Evolutionary conservation across 2,329 filamentous ascomycete species (phyloP).

Genomic region (Fusarium pseudonygamai): DNA sequence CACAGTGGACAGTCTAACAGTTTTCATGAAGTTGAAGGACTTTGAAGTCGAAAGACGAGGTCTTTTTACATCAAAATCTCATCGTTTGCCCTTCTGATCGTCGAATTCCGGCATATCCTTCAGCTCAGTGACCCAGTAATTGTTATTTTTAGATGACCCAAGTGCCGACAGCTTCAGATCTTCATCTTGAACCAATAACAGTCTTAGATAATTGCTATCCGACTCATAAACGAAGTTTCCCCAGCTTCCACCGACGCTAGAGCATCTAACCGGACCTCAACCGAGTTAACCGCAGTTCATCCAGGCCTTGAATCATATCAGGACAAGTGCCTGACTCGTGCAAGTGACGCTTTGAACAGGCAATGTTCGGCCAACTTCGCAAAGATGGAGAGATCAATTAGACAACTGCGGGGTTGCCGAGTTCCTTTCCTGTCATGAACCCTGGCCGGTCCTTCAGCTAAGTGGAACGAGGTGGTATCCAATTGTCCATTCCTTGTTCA

Average conservation of each 20-base stretch:
- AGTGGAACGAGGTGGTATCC: conserved; percentile 4
- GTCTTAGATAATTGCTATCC: background rate
- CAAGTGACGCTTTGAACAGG: background rate
- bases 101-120: too few relatives aligned
- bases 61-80: fast-evolving
- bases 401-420: background rate
- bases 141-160: fast-evolving
- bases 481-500: background rate
- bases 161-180: background rate
- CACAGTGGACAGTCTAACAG: background rate
- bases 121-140: fast-evolving
- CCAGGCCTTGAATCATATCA: background rate
- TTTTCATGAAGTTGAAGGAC: background rate
- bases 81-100: fast-evolving
- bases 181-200: background rate
- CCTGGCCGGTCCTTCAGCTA: background rate
- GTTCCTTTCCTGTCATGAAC: background rate
- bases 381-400: background rate
- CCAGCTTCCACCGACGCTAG: background rate
- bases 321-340: background rate
- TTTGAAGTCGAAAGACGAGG: fast-evolving
- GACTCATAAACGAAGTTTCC: background rate
- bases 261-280: background rate
- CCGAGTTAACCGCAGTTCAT: background rate
- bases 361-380: background rate